Base-by-base conservation (phyloP, 164 flowering plant genomes). In the Platanus orientalis region DNA sequence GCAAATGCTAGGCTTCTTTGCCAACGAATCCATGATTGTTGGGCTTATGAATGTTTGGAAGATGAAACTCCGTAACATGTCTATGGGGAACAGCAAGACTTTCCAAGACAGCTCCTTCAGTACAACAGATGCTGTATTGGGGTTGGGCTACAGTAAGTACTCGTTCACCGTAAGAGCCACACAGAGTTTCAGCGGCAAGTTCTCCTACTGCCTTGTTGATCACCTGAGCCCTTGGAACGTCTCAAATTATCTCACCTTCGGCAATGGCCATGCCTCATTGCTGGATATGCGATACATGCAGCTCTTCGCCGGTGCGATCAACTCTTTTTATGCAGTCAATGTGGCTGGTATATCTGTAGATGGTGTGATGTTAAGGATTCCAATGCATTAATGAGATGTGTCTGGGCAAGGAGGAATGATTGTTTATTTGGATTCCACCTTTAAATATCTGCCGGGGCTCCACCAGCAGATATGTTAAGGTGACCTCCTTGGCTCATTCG, bases 191-290 rank as follows among this genome's bases (percentile, higher is more conserved):
- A 86, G 82, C 5, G 83, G 83, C 54, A 80, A 78, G 48, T 88
- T 90, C 74, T 81, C 95, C 0, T 90, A 86, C 62, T 87, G 94
- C 72, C 73, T 87, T 7, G 86, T 86, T 10, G 94, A 90, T 70
- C 92, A 86, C 62, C 65, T 86, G 19, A 83, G 86, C 71, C 83
- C 76, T 57, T 62, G 34, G 24, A 82, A 84, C 47, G 71, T 73
- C 20, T 57, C 84, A 5, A 84, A 70, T 27, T 83, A 75, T 59
- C 84, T 88, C 67, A 63, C 71, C 9, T 81, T 88, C 49, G 92
- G 91, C 3, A 2, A 21, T 10, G 19, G 25, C 24, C 34, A 32
- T 2, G 24, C 48, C 24, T 20, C n/a, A n/a, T n/a, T n/a, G n/a
- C n/a, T n/a, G n/a, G n/a, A n/a, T n/a, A 63, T 71, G 69, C 70